Conservation (phyloP, 345 rosid species). For the Eucalyptus dawsonii region DNA sequence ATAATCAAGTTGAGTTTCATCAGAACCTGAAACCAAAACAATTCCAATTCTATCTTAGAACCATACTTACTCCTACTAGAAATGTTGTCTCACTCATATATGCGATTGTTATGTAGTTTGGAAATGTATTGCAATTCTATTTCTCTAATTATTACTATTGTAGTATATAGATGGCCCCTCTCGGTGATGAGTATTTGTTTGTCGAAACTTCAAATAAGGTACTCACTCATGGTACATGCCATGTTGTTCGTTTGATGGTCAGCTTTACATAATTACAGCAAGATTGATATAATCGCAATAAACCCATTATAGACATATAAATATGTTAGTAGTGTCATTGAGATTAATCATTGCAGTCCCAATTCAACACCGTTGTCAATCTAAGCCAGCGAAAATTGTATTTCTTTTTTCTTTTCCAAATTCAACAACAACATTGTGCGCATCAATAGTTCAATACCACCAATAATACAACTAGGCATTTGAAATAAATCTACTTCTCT, state of each 20-base stretch:
- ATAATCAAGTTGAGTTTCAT: too few relatives aligned
- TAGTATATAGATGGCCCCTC: too few relatives aligned
- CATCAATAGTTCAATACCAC: background rate
- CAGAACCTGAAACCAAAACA: fast-evolving
- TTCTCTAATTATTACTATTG: too few relatives aligned
- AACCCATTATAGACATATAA: background rate
- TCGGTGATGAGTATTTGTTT: too few relatives aligned
- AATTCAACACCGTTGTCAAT: background rate
- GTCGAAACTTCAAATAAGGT: too few relatives aligned
- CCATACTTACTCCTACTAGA: too few relatives aligned
- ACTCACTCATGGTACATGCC: background rate
- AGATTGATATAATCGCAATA: background rate
- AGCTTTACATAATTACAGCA: background rate
- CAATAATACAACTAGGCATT: background rate
- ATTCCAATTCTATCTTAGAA: too few relatives aligned
- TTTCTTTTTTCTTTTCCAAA: background rate
- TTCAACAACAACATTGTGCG: fast-evolving
- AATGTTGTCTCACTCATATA: too few relatives aligned
- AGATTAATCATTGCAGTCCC: background rate
- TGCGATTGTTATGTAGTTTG: too few relatives aligned
- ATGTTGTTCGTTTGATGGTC: too few relatives aligned
- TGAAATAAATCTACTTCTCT: background rate
- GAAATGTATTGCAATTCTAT: too few relatives aligned
- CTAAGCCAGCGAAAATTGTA: fast-evolving
- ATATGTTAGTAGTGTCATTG: background rate